Conservation (phyloP, 208 protist genomes). For the Crithidia sp. region DNA sequence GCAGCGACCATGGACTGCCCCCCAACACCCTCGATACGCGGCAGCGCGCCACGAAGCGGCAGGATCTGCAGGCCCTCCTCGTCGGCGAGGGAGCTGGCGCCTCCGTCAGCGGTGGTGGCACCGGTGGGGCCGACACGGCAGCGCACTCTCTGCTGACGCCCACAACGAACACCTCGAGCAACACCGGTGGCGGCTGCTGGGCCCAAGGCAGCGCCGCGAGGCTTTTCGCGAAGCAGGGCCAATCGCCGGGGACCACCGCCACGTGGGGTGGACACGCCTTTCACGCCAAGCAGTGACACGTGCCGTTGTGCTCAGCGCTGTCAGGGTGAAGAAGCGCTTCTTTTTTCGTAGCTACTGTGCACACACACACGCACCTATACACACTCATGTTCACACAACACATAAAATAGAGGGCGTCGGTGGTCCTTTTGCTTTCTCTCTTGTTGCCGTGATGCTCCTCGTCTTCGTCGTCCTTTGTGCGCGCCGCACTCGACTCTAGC, state of each 20-base stretch:
- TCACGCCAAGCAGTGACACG: conserved; percentile 22
- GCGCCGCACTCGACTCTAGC: no score
- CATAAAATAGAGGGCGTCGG: no score
- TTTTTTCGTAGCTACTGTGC: not conserved
- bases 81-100: conserved; percentile 3
- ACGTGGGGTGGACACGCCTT: conserved; percentile 69
- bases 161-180: conserved; percentile 18
- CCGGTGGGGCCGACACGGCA: not conserved
- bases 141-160: conserved; percentile 9
- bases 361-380: no score
- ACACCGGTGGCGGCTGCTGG: conserved; percentile 42
- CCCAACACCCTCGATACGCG: conserved; percentile 75
- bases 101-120: not conserved
- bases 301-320: no score
- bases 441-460: no score
- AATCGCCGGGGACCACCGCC: conserved; percentile 6
- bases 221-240: conserved; percentile 40
- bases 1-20: conserved; percentile 60
- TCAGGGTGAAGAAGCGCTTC: no score
- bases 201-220: conserved; percentile 38
- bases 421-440: no score
- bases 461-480: no score
- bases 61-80: conserved; percentile 34
- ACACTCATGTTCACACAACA: no score
- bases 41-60: conserved; percentile 72